These are phyloP conservation scores for Claviceps pusilla DNA, from an alignment of 2,329 filamentous ascomycete genomes.

Conservation along the genomic window DNA sequence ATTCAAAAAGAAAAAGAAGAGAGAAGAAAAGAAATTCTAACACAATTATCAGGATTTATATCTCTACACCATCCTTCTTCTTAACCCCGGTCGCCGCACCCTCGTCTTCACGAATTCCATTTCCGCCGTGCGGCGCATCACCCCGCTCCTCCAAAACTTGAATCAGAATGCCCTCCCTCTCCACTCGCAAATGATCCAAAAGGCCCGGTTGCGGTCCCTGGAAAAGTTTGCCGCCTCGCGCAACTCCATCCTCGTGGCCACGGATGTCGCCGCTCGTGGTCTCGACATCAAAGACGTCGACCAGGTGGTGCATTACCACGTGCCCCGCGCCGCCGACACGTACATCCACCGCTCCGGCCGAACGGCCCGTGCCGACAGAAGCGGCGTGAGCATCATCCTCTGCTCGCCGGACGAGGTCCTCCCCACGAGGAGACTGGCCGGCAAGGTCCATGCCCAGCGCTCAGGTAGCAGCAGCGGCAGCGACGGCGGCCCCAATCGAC, in stretches of 20 bases:
- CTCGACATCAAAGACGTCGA: slow-evolving; percentile 86
- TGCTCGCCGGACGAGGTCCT: slow-evolving; percentile 84
- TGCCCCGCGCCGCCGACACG: slow-evolving; percentile 77
- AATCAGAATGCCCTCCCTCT: slow-evolving; percentile 61
- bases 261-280: slow-evolving; percentile 84
- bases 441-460: slow-evolving; percentile 64
- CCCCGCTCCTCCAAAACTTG: slow-evolving; percentile 71
- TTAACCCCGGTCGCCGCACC: slow-evolving; percentile 66
- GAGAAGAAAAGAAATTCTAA: not conserved
- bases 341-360: slow-evolving; percentile 94
- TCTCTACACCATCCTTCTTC: slow-evolving; percentile 72
- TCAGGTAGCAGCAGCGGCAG: slow-evolving; percentile 22
- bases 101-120: slow-evolving; percentile 95
- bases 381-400: slow-evolving; percentile 71
- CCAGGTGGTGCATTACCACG: slow-evolving; percentile 86
- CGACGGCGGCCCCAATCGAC: not conserved
- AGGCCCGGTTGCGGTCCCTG: slow-evolving; percentile 81
- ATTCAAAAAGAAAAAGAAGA: not conserved
- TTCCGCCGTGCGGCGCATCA: slow-evolving; percentile 72
- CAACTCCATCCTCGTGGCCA: slow-evolving; percentile 67
- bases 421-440: slow-evolving; percentile 67
- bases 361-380: slow-evolving; percentile 68
- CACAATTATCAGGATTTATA: slow-evolving; percentile 56
- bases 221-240: slow-evolving; percentile 66
- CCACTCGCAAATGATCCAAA: slow-evolving; percentile 91